Evolutionary conservation across 2,329 filamentous ascomycete species (phyloP), one percentile per base, ranked within the genome.

Genomic region (Claviceps maximensis): DNA sequence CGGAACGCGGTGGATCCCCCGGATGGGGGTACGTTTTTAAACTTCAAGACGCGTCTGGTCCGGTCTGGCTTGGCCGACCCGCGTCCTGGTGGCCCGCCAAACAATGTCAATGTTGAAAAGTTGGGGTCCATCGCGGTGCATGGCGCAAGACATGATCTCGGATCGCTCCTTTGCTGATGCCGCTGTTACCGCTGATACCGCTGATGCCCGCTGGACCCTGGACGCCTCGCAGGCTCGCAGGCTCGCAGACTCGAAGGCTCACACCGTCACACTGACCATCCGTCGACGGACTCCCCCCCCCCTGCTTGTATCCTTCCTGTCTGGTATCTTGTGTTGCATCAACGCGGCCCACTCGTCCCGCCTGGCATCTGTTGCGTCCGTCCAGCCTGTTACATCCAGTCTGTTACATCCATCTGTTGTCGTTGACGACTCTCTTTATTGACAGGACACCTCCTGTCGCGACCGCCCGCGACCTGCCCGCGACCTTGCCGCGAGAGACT

Each of bases 331-430:
- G 42, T 25, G 23, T 45, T 17, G 42, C 42, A 45, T 33, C 13
- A 36, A 29, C 33, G 47, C 21, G 53, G 50, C 42, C 53, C 53
- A 52, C 53, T 46, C 36, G 50, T 38, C 46, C 40, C 50, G 40
- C 45, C 29, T 49, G 38, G 17, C 12, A 29, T 31, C 45, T 4
- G 31, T 31, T 44, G 53, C 53, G 44, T 50, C 23, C 51, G 49
- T n/a, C n/a, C n/a, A n/a, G n/a, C n/a, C n/a, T n/a, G n/a, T n/a
- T n/a, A n/a, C n/a, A n/a, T n/a, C n/a, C n/a, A n/a, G n/a, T n/a
- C n/a, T n/a, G n/a, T n/a, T n/a, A n/a, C n/a, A n/a, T n/a, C n/a
- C n/a, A n/a, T n/a, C 45, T 44, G 47, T 53, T 53, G 23, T 46
- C 23, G 44, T 27, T 46, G 44, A 29, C 23, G 45, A n/a, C 45